Evolutionary conservation across 352 stramenopile species (phyloP).

Genomic region (Phytophthora megakarya): DNA sequence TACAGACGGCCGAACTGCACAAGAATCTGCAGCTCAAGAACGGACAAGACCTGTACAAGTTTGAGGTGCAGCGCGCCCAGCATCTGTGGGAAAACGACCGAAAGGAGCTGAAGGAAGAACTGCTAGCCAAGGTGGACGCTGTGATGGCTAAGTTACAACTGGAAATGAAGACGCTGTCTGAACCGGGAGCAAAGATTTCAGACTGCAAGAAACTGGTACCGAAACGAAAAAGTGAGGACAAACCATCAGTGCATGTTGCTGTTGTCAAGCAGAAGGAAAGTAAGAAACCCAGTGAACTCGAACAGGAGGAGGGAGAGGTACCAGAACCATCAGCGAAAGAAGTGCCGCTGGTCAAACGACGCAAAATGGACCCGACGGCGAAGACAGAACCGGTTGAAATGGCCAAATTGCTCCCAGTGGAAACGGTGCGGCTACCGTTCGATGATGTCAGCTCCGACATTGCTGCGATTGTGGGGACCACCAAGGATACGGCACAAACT

Average conservation of each 20-base stretch:
- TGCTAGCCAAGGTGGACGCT: conserved; percentile 53
- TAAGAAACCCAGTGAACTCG: conserved; percentile 16
- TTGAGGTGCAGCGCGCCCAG: conserved; percentile 73
- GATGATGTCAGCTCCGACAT: conserved; percentile 67
- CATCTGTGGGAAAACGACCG: conserved; percentile 74
- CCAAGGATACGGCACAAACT: conserved; percentile 35
- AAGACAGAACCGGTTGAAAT: conserved; percentile 22
- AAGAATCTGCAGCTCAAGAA: conserved; percentile 89
- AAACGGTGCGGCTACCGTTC: conserved; percentile 55
- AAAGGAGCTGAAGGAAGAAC: conserved; percentile 53
- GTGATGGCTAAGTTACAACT: conserved; percentile 52
- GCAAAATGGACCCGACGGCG: conserved; percentile 42
- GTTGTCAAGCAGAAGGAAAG: conserved; percentile 11
- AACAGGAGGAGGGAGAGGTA: conserved; percentile 37
- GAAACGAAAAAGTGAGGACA: conserved; percentile 13
- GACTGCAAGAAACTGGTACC: conserved; percentile 10
- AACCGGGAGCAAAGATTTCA: conserved; percentile 27
- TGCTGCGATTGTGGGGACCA: conserved; percentile 48
- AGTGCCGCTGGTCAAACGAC: conserved; percentile 43
- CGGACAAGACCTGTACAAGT: conserved; percentile 75
- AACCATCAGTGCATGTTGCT: conserved; percentile 16
- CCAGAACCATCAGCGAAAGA: conserved; percentile 20
- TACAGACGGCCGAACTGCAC: conserved; percentile 80
- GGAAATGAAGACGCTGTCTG: conserved; percentile 52
- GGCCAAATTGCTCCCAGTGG: conserved; percentile 42